Conservation (phyloP, 2,329 filamentous ascomycete genomes). For the Fusarium bactridioides region DNA sequence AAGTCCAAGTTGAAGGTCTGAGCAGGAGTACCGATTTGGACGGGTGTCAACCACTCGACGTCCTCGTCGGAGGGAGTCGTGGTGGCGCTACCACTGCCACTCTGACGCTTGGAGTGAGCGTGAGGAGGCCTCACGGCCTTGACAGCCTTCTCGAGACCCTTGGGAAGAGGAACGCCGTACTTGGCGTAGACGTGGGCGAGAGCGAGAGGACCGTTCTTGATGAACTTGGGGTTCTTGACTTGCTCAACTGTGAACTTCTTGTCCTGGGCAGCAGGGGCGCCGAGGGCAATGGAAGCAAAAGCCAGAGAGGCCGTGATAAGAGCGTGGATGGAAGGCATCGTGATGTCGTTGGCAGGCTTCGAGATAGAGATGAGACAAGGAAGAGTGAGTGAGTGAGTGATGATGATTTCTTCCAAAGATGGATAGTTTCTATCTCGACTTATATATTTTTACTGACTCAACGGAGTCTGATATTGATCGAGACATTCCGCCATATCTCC, state of each 20-base stretch:
- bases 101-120: constrained; percentile 37
- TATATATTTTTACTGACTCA: neutral
- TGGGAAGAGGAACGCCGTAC: constrained; percentile 46
- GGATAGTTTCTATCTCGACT: neutral
- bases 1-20: constrained; percentile 55
- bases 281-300: constrained; percentile 27
- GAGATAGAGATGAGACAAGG: neutral
- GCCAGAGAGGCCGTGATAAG: constrained; percentile 32
- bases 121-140: constrained; percentile 21
- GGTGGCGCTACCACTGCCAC: constrained; percentile 39
- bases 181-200: constrained; percentile 49
- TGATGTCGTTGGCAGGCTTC: neutral
- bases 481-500: neutral
- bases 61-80: constrained; percentile 44
- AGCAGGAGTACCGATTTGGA: constrained; percentile 54
- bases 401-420: neutral
- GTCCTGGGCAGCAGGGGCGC: constrained; percentile 20
- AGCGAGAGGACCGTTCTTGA: constrained; percentile 45
- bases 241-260: constrained; percentile 46
- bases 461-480: neutral
- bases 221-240: constrained; percentile 48
- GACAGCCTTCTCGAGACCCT: constrained; percentile 41
- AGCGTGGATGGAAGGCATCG: constrained; percentile 20
- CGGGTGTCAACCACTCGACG: constrained; percentile 50
- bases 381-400: neutral